A percentile compares a stretch with the other conserved stretches of the same genome.
Evolutionary conservation across 1,284 basidiomycete species (phyloP).

Genomic region (Peniophora sp.): DNA sequence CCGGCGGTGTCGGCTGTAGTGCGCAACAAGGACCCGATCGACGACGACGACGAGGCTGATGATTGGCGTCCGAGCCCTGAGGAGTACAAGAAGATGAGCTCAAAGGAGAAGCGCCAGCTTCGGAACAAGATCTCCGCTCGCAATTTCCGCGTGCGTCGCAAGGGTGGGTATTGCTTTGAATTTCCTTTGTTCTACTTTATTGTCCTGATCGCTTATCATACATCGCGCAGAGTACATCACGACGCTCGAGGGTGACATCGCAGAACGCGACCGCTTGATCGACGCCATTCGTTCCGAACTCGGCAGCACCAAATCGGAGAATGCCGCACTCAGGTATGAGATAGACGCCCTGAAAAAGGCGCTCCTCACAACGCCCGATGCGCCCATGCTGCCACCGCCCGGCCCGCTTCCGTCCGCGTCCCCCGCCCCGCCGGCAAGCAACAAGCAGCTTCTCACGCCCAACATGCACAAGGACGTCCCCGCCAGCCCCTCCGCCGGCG

Average conservation of each 20-base stretch:
- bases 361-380: conserved; percentile 50
- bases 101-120: conserved; percentile 94
- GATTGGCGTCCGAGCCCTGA: conserved; percentile 84
- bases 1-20: conserved; percentile 29
- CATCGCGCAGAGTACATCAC: conserved; percentile 76
- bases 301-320: conserved; percentile 73
- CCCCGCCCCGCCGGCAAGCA: conserved; percentile 12
- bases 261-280: conserved; percentile 86
- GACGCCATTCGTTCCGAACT: conserved; percentile 85
- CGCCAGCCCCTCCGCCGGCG: conserved; percentile 35
- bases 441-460: conserved; percentile 41
- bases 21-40: conserved; percentile 23
- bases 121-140: conserved; percentile 96
- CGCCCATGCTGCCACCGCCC: conserved; percentile 36
- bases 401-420: conserved; percentile 31
- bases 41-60: conserved; percentile 49
- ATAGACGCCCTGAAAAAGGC: conserved; percentile 78
- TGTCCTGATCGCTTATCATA: not conserved
- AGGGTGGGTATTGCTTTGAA: conserved; percentile 49
- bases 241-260: conserved; percentile 89
- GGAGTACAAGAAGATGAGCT: conserved; percentile 92
- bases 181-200: conserved; percentile 5
- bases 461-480: conserved; percentile 84
- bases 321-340: conserved; percentile 78
- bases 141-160: conserved; percentile 89